Conservation (phyloP, 1,139 yeast species). For the Kluyveromyces sp. region DNA sequence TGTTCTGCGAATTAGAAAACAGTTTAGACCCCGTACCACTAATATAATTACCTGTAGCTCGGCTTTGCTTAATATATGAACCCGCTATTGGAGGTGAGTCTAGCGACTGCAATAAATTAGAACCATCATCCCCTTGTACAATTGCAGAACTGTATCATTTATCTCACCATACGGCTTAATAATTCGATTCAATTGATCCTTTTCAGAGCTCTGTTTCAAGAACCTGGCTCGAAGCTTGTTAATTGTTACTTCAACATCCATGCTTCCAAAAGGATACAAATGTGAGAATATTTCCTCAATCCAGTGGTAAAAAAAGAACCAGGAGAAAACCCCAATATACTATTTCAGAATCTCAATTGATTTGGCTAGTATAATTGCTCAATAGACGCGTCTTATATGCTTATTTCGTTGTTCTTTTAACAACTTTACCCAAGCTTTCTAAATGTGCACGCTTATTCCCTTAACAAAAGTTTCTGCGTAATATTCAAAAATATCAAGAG, state of each 20-base stretch:
- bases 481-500: no score
- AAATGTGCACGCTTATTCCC: no score
- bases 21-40: not conserved
- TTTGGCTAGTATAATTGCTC: no score
- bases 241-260: slow-evolving; percentile 26
- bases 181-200: slow-evolving; percentile 25
- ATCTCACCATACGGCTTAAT: slow-evolving; percentile 22
- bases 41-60: not conserved
- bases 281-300: no score
- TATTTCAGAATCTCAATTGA: no score
- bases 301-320: no score
- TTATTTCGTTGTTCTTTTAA: no score
- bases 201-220: slow-evolving; percentile 23
- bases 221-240: slow-evolving; percentile 28
- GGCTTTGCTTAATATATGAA: slow-evolving; percentile 13
- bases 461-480: no score
- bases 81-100: slow-evolving; percentile 29
- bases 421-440: no score
- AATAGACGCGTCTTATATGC: no score
- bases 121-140: slow-evolving; percentile 21
- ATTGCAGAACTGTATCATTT: slow-evolving; percentile 11
- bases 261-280: slow-evolving; percentile 5
- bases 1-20: not conserved
- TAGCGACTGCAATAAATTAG: slow-evolving; percentile 16
- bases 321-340: not conserved